phyloP scores from a whole-genome alignment of 495 filamentous ascomycete genomes.

The Daldinia childiae region DNA sequence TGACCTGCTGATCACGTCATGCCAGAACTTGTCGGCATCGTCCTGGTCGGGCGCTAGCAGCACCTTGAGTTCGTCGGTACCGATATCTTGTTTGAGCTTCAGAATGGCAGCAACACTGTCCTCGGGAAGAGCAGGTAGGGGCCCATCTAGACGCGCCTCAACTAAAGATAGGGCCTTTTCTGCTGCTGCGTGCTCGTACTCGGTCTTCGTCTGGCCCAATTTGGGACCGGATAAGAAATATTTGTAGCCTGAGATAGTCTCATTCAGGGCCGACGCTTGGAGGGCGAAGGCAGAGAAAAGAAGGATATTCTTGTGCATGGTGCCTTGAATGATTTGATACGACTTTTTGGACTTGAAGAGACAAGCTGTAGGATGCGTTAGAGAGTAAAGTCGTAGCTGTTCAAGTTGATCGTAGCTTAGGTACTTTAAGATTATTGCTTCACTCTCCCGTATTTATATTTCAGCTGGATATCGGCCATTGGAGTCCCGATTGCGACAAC shows the following conservation, averaged over 20 bases:
- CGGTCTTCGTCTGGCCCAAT: slow-evolving; percentile 9
- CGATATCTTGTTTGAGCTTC: slow-evolving; percentile 29
- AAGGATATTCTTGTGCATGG: slow-evolving; percentile 23
- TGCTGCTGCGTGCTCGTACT: slow-evolving; percentile 33
- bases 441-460: slow-evolving; percentile 4
- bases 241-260: slow-evolving; percentile 29
- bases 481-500: not conserved
- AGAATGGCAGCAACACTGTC: slow-evolving; percentile 28
- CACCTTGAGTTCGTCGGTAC: slow-evolving; percentile 15
- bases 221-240: slow-evolving; percentile 36
- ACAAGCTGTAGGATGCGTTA: not conserved
- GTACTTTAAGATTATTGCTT: not conserved
- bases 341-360: too few species aligned
- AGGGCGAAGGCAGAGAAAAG: slow-evolving; percentile 23
- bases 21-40: slow-evolving; percentile 40
- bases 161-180: slow-evolving; percentile 15
- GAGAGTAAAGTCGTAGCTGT: not conserved
- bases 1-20: slow-evolving; percentile 27
- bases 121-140: slow-evolving; percentile 12
- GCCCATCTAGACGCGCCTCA: slow-evolving; percentile 14
- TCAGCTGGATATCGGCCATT: not conserved
- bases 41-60: slow-evolving; percentile 38
- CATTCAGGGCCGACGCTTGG: slow-evolving; percentile 27
- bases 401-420: not conserved
- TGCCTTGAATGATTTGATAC: not conserved